These are phyloP conservation scores for Cladorrhinum samala DNA, from an alignment of 495 filamentous ascomycete species.

Conservation along the genomic window DNA sequence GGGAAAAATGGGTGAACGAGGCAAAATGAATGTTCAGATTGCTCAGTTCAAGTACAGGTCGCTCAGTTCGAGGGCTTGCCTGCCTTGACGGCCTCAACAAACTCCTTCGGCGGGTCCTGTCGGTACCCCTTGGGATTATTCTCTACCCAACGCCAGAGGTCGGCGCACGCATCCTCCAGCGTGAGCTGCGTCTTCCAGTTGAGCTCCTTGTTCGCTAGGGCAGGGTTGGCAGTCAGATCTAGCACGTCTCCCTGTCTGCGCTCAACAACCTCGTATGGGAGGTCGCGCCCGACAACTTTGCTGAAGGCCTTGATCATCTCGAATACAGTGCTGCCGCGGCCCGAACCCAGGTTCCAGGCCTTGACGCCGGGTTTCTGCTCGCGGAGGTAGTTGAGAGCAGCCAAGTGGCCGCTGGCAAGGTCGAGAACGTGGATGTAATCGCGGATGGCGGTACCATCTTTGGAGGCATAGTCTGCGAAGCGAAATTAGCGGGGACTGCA, in stretches of 20 bases:
- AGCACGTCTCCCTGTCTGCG: slow-evolving; percentile 86
- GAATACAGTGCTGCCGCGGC: slow-evolving; percentile 88
- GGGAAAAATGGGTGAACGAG: background rate
- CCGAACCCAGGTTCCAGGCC: slow-evolving; percentile 97
- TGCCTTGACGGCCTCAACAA: slow-evolving; percentile 64
- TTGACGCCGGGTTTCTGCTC: slow-evolving; percentile 84
- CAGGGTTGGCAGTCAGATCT: slow-evolving; percentile 88
- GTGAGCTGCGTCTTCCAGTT: slow-evolving; percentile 87
- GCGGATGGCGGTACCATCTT: slow-evolving; percentile 70
- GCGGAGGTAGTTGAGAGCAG: slow-evolving; percentile 87
- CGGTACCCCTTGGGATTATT: slow-evolving; percentile 96
- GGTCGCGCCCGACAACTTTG: slow-evolving; percentile 71
- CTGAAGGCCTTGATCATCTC: slow-evolving; percentile 97
- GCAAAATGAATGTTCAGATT: too few species aligned
- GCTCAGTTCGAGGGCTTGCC: slow-evolving; percentile 21
- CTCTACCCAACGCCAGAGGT: slow-evolving; percentile 90
- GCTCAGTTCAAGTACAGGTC: too few species aligned
- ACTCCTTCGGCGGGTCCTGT: slow-evolving; percentile 77
- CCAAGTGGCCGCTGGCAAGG: slow-evolving; percentile 80
- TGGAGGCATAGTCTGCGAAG: slow-evolving; percentile 89
- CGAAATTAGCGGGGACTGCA: too few species aligned
- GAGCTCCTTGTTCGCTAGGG: slow-evolving; percentile 78
- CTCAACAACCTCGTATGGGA: slow-evolving; percentile 80
- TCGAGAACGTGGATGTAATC: slow-evolving; percentile 84
- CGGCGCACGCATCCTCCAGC: slow-evolving; percentile 85